phyloP scores from a whole-genome alignment of 345 rosid species.

The Xanthoceras sorbifolium region DNA sequence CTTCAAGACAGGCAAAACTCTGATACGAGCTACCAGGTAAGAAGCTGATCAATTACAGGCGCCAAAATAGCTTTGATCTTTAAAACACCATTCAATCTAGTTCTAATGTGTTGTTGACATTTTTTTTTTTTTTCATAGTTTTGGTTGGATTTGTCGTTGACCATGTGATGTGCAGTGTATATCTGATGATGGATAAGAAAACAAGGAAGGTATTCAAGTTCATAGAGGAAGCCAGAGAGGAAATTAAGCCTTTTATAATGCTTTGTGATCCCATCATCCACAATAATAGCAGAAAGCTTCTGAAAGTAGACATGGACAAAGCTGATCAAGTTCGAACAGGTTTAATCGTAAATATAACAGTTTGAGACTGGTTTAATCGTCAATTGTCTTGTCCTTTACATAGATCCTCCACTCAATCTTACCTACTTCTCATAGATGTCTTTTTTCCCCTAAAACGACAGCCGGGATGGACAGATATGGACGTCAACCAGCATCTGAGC shows the following conservation, averaged over 20 bases:
- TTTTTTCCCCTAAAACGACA: not conserved
- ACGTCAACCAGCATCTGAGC: conserved; percentile 24
- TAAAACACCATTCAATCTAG: no score
- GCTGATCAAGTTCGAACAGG: conserved; percentile 18
- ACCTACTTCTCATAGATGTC: not conserved
- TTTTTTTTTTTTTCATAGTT: no score
- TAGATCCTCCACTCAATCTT: not conserved
- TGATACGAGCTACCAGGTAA: conserved; percentile 26
- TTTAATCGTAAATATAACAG: conserved; percentile 3
- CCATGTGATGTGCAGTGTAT: conserved; percentile 5
- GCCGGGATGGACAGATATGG: conserved; percentile 29
- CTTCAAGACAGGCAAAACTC: conserved; percentile 17
- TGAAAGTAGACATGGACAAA: not conserved
- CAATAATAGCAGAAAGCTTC: not conserved
- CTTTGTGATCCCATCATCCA: conserved; percentile 9
- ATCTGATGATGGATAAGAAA: conserved; percentile 32
- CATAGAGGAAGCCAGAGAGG: conserved; percentile 17
- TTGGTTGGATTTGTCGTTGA: not conserved
- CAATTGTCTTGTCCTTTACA: not conserved
- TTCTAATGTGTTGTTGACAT: no score
- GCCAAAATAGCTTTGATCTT: no score
- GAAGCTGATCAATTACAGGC: no score
- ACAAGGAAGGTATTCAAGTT: conserved; percentile 30
- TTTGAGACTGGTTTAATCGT: not conserved
- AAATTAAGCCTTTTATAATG: conserved; percentile 15